Evolutionary conservation across 306 rosid genomes (phyloP), one percentile per base, ranked within the genome.

Genomic region (Corylus avellana): DNA sequence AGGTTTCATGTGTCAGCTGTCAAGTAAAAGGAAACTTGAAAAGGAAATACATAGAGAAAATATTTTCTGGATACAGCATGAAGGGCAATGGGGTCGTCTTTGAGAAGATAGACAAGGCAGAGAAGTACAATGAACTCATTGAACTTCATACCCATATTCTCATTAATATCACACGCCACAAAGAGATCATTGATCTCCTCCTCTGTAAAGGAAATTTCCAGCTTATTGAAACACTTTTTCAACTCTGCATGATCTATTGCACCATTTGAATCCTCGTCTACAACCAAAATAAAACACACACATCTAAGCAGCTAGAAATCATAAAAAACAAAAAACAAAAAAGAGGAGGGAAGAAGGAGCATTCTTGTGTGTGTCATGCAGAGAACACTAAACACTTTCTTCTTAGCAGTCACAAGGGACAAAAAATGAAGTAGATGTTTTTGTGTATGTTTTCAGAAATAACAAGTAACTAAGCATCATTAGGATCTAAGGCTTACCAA

Each of bases 231-330:
- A 82, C 98, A 87, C 53, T 84, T 83, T 59, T 84, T 92, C 90
- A 95, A 83, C 85, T 95, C 98, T 66, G 75, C 91, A 16, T 81
- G 86, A 84, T 95, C 98, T 48, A 95, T 90, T 58, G 72, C 82
- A 13, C 98, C 98, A 70, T 95, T 92, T 29, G 91, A 90, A 86
- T 95, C 98, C 88, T 91, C 98, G 68, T 95, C 98, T 94, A 82
- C 47, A 64, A 42, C 61, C 71, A 81, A 82, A 74, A 10, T 66
- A 50, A 86, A 81, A 79, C 56, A 64, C 54, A 80, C 63, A 70
- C 7, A 66, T 78, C 44, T 27, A 37, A 22, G 50, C 27, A n/a
- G 7, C 39, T 58, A 78, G 10, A 0, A 8, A 37, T 20, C 13
- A 44, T 8, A n/a, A 5, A 25, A 35, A 35, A 16, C 17, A 22